Evolutionary conservation across 1,284 basidiomycete species (phyloP).

Genomic region (Kwoniella shivajii): DNA sequence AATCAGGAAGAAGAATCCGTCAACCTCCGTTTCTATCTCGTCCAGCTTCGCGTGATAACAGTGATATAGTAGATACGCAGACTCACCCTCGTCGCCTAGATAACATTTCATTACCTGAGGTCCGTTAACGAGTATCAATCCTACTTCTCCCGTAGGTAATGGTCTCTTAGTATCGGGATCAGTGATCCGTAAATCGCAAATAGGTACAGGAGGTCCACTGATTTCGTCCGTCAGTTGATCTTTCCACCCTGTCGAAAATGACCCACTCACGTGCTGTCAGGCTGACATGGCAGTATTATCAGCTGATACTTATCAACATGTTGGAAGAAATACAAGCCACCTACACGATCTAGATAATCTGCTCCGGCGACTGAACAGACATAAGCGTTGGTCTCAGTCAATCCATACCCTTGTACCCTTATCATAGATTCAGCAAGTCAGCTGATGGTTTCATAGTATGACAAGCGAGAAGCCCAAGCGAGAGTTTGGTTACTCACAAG

Average conservation of each 20-base stretch:
- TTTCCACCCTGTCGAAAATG: neutral
- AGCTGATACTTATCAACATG: neutral
- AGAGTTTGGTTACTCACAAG: conserved; percentile 24
- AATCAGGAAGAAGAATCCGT: too few species aligned
- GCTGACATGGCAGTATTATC: conserved; percentile 18
- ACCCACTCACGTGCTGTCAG: conserved; percentile 35
- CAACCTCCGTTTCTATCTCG: too few species aligned
- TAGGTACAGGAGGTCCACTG: conserved; percentile 41
- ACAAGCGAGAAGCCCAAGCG: neutral
- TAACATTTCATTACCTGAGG: conserved; percentile 50
- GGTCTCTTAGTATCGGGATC: conserved; percentile 30
- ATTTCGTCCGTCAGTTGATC: neutral
- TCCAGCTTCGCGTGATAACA: neutral
- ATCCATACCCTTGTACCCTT: conserved; percentile 48
- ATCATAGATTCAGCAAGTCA: neutral
- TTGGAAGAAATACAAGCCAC: conserved; percentile 5
- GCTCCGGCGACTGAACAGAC: conserved; percentile 38
- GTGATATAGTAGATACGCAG: neutral
- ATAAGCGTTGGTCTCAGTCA: conserved; percentile 49
- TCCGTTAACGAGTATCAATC: conserved; percentile 41
- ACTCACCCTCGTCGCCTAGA: conserved; percentile 39
- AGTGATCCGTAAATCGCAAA: conserved; percentile 40
- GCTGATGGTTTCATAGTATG: neutral
- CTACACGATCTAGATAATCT: conserved; percentile 43
- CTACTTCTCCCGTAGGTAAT: conserved; percentile 27